Conservation (phyloP, 768 basidiomycete genomes). For the Brasilioporus rufonigricans region DNA sequence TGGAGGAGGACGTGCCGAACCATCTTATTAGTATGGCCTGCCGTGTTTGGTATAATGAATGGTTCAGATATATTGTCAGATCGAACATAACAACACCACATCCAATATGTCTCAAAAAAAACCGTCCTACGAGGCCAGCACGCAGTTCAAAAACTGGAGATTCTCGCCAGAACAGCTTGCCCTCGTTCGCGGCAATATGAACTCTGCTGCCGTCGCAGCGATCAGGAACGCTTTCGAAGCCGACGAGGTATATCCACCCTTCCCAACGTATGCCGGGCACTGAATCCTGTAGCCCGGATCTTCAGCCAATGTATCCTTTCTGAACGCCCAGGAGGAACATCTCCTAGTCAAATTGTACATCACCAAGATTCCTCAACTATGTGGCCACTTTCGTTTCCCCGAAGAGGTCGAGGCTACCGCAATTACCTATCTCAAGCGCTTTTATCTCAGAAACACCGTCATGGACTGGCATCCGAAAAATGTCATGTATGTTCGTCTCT, state of each 20-base stretch:
- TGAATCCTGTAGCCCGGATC: conserved; percentile 61
- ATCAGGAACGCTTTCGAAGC: conserved; percentile 77
- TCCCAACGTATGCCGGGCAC: background rate
- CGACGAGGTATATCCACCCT: conserved; percentile 56
- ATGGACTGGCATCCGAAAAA: conserved; percentile 99
- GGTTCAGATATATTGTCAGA: background rate
- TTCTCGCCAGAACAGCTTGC: conserved; percentile 70
- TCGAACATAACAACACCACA: background rate
- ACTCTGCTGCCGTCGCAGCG: conserved; percentile 68
- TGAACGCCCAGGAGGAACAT: conserved; percentile 77
- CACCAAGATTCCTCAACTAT: conserved; percentile 81
- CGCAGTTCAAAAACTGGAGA: conserved; percentile 86
- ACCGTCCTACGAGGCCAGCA: conserved; percentile 72
- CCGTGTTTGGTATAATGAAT: background rate
- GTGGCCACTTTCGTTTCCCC: conserved; percentile 81
- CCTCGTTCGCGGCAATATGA: conserved; percentile 62
- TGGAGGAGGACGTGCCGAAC: background rate
- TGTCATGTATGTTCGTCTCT: conserved; percentile 73
- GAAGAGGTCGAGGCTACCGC: conserved; percentile 95
- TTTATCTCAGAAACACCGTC: conserved; percentile 95
- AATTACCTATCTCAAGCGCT: conserved; percentile 88
- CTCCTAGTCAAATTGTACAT: conserved; percentile 87
- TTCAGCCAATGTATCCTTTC: conserved; percentile 67
- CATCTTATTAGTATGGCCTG: background rate
- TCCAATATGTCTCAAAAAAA: conserved; percentile 11